Evolutionary conservation across 108 stramenopile genomes (phyloP).

Genomic region (Discostella pseudostelligera): DNA sequence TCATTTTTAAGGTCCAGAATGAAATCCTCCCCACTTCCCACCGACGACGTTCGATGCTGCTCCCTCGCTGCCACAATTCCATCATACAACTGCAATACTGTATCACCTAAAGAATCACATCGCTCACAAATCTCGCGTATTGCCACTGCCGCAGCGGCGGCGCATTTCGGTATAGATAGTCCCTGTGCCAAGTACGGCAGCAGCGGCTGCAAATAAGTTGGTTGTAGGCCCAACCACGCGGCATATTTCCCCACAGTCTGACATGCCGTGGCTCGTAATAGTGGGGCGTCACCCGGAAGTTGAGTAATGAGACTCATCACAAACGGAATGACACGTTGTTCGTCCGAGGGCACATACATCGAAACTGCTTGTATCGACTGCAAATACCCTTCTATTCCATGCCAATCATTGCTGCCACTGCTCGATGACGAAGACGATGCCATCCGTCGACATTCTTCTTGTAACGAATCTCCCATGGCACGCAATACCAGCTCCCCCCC

Average conservation of each 20-base stretch:
- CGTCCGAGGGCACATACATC: constrained; percentile 78
- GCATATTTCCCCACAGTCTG: constrained; percentile 86
- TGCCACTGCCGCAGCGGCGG: constrained; percentile 79
- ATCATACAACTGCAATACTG: constrained; percentile 81
- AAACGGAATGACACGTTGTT: constrained; percentile 66
- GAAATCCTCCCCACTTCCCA: constrained; percentile 32
- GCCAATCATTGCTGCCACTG: constrained; percentile 56
- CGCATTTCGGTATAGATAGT: constrained; percentile 65
- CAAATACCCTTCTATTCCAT: constrained; percentile 82
- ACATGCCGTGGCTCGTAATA: constrained; percentile 74
- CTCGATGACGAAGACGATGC: constrained; percentile 32
- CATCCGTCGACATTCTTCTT: constrained; percentile 51
- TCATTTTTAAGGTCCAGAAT: constrained; percentile 83
- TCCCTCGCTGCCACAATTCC: constrained; percentile 59
- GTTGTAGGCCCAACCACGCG: constrained; percentile 75
- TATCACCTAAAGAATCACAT: constrained; percentile 71
- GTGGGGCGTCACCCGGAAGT: constrained; percentile 60
- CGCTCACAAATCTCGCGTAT: constrained; percentile 83
- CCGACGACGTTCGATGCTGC: constrained; percentile 11
- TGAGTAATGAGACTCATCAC: constrained; percentile 72
- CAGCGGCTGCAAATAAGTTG: constrained; percentile 68
- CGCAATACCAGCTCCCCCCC: constrained; percentile 71
- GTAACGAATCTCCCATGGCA: constrained; percentile 52
- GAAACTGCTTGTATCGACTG: constrained; percentile 68
- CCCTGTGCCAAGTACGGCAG: constrained; percentile 85